Conservation (phyloP, 495 filamentous ascomycete genomes). For the Daldinia grandis region DNA sequence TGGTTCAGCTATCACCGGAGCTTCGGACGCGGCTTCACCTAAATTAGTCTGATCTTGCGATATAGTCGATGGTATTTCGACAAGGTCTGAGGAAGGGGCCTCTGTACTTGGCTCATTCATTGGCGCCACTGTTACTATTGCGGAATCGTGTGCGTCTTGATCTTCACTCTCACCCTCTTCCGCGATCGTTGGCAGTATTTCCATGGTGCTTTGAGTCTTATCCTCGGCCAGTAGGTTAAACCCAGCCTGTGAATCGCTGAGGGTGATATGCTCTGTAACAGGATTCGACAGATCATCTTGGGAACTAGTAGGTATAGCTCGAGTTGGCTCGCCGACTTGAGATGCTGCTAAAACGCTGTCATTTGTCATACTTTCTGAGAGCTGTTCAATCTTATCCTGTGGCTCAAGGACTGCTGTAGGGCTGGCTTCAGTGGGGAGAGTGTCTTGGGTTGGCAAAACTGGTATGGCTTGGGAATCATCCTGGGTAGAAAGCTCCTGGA, state of each 20-base stretch:
- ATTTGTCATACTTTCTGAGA: constrained; percentile 4
- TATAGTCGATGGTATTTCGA: constrained; percentile 1
- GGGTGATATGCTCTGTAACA: background rate
- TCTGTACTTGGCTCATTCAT: constrained; percentile 13
- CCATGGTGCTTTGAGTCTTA: background rate
- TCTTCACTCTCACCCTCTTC: constrained; percentile 45
- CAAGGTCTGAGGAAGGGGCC: constrained; percentile 7
- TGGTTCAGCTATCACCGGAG: constrained; percentile 10
- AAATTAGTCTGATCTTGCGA: constrained; percentile 20
- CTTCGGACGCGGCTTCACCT: constrained; percentile 4
- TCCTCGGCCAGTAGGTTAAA: constrained; percentile 6
- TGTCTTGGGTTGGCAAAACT: constrained; percentile 7
- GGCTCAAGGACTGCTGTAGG: background rate
- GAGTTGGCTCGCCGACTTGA: constrained; percentile 19
- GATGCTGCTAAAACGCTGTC: background rate
- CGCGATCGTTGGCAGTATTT: constrained; percentile 37
- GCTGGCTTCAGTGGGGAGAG: constrained; percentile 3
- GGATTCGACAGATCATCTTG: constrained; percentile 15
- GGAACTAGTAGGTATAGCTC: background rate
- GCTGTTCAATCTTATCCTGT: constrained; percentile 1
- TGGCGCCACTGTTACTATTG: constrained; percentile 1
- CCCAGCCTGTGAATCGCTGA: constrained; percentile 20
- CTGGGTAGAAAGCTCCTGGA: background rate
- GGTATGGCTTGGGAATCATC: constrained; percentile 11
- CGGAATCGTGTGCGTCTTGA: constrained; percentile 23